Base-by-base conservation (phyloP, 139 green algal genomes). In the Closterium sp. region DNA sequence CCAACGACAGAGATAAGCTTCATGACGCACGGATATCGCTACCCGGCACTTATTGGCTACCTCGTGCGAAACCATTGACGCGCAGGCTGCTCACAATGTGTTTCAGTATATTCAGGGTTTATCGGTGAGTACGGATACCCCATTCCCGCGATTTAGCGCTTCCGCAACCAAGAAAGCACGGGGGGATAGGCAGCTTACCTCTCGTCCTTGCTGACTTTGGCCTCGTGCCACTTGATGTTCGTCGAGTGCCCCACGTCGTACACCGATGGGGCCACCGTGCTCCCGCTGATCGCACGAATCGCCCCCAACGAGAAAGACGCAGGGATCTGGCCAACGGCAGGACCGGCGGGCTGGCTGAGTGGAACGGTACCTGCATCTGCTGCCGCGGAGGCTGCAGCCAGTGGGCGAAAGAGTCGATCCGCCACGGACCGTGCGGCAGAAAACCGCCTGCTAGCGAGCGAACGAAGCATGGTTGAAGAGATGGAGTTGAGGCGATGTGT, bases 221-320 rank as follows among this genome's bases (percentile, higher is more conserved):
- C 95, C 88, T 98, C 97, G 84, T 98, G 97, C 96, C 97, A 98
- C 91, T 98, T 98, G 92, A 98, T 98, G 95, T 98, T 98, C 3
- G 96, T 98, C 4, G 96, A 96, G 7, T 93, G 69, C 35, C 95
- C 97, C 7, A 98, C 90, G 33, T 93, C 35, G 85, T 93, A 93
- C 32, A 91, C 69, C 5, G 81, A 76, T 28, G 87, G 81, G 32
- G 69, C 87, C 81, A 69, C 43, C 21, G 7, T 25, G 43, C 43
- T 69, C 43, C 43, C 43, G 43, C 3, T 6, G 23, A 69, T 6
- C 43, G 43, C 43, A 25, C 43, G 43, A 16, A 69, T 2, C 43
- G 43, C 4, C 23, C 43, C 43, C 9, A 69, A 69, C 1, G 43
- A 69, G 43, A 69, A 69, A 69, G 43, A 12, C 43, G 43, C 43